Conservation (phyloP, 345 rosid genomes). For the Eucalyptus paniculata region DNA sequence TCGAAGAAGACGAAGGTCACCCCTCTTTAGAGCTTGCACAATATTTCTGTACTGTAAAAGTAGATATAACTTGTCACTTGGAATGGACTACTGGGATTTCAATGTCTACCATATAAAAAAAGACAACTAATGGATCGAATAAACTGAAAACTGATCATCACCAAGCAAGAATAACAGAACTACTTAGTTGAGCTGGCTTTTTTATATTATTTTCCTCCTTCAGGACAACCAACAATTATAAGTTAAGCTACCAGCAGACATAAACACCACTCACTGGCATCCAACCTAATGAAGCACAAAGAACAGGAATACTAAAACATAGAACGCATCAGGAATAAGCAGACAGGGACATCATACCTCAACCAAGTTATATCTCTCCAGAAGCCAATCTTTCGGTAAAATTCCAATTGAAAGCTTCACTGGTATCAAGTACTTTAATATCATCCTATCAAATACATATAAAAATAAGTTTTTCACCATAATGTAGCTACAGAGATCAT, state of each 20-base stretch:
- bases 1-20: slow-evolving; percentile 89
- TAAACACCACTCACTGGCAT: neutral
- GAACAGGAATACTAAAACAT: neutral
- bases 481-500: neutral
- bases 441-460: slow-evolving; percentile 48
- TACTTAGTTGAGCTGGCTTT: neutral
- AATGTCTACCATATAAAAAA: neutral
- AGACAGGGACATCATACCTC: slow-evolving; percentile 41
- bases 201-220: neutral
- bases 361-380: slow-evolving; percentile 51
- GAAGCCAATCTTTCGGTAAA: slow-evolving; percentile 53
- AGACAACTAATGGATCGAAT: neutral
- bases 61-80: neutral
- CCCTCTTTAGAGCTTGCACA: slow-evolving; percentile 57
- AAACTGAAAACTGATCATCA: neutral
- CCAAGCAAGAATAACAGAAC: neutral
- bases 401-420: slow-evolving; percentile 91
- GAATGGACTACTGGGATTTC: neutral
- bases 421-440: slow-evolving; percentile 84
- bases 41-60: slow-evolving; percentile 56
- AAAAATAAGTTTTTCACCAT: neutral
- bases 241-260: neutral
- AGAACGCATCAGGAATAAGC: neutral
- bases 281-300: neutral
- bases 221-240: neutral